These are phyloP conservation scores for Haplosporangium sp. DNA, from an alignment of 371 early-diverging fungal genomes.

Conservation along the genomic window DNA sequence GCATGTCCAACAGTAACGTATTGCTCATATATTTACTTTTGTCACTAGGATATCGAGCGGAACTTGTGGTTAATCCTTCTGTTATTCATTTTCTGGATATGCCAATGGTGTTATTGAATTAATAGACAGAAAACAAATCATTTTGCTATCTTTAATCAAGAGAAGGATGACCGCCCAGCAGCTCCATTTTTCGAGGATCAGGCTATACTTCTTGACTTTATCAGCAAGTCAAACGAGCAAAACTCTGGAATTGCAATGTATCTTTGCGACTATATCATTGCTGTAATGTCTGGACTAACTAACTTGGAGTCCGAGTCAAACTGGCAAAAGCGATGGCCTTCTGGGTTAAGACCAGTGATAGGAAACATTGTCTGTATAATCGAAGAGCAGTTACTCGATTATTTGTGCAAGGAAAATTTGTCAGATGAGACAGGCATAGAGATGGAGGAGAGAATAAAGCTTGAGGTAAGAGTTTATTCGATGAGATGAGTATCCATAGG, in stretches of 20 bases:
- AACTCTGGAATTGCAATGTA: constrained; percentile 61
- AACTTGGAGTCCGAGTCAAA: constrained; percentile 7
- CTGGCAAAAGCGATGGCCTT: constrained; percentile 45
- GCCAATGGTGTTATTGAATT: background rate
- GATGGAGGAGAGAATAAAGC: constrained; percentile 3
- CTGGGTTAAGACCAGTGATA: constrained; percentile 17
- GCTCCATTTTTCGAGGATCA: constrained; percentile 19
- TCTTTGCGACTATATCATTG: constrained; percentile 54
- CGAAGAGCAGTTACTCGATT: constrained; percentile 41
- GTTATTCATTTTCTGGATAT: no score
- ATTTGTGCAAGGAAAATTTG: constrained; percentile 21
- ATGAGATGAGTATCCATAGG: background rate
- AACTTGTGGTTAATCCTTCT: background rate
- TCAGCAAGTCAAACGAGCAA: constrained; percentile 50
- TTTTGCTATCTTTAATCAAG: constrained; percentile 48
- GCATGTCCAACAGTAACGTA: constrained; percentile 43
- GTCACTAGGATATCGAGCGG: background rate
- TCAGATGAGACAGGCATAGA: background rate
- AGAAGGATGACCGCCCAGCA: constrained; percentile 16
- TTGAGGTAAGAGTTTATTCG: constrained; percentile 20
- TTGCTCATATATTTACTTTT: background rate
- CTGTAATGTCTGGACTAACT: constrained; percentile 18
- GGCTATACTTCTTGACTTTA: constrained; percentile 33
- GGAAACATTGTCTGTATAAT: constrained; percentile 18
- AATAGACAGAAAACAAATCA: constrained; percentile 50